A percentile compares a stretch with the other conserved stretches of the same genome.
Evolutionary conservation across 2,329 filamentous ascomycete species (phyloP).

Genomic region (Purpureocillium lavendulum): DNA sequence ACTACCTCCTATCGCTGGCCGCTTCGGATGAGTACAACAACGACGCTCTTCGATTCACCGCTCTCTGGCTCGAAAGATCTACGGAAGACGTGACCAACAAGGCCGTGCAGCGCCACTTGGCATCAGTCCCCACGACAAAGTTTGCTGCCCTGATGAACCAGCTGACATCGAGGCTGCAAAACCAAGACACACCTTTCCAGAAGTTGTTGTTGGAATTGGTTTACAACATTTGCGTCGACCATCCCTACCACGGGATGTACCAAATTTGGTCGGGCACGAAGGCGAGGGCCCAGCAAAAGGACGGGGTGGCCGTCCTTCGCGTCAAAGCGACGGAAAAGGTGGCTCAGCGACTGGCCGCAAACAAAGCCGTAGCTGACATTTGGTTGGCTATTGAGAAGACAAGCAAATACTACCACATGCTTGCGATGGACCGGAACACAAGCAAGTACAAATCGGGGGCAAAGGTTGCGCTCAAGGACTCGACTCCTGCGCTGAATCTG

Average conservation of each 20-base stretch:
- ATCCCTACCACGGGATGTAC: conserved; percentile 96
- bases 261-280: conserved; percentile 83
- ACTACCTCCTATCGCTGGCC: conserved; percentile 77
- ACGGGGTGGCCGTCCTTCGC: conserved; percentile 66
- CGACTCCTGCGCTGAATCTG: conserved; percentile 53
- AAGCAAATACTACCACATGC: conserved; percentile 55
- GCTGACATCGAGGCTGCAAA: conserved; percentile 82
- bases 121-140: conserved; percentile 76
- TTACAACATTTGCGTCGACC: conserved; percentile 77
- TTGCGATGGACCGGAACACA: conserved; percentile 58
- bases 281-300: conserved; percentile 59
- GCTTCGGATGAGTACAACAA: conserved; percentile 86
- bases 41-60: conserved; percentile 84
- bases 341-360: conserved; percentile 50
- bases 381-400: conserved; percentile 69
- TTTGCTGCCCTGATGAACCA: conserved; percentile 94
- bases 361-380: conserved; percentile 39
- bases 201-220: conserved; percentile 64
- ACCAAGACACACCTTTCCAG: conserved; percentile 66
- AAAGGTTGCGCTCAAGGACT: conserved; percentile 57
- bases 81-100: conserved; percentile 69
- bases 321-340: conserved; percentile 65
- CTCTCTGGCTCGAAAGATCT: conserved; percentile 86
- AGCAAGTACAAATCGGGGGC: conserved; percentile 59
- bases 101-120: conserved; percentile 62